phyloP scores from a whole-genome alignment of 495 filamentous ascomycete species.

The Talaromyces ruber region DNA sequence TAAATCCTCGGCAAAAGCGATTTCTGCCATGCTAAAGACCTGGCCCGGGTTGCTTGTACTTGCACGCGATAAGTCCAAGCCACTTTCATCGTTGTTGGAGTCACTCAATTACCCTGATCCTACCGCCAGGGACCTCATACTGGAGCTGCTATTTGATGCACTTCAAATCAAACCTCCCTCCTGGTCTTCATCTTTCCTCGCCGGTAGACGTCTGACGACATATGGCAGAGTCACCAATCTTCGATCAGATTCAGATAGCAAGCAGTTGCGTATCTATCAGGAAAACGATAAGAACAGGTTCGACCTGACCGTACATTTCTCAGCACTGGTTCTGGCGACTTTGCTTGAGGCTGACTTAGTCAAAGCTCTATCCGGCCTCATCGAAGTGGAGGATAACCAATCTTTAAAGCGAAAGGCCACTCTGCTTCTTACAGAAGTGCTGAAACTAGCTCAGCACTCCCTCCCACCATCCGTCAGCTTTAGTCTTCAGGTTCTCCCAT shows the following conservation, averaged over 20 bases:
- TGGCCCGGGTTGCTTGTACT: constrained; percentile 84
- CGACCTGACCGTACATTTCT: constrained; percentile 88
- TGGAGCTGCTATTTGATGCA: constrained; percentile 86
- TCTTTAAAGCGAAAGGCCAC: constrained; percentile 81
- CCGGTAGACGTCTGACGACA: constrained; percentile 84
- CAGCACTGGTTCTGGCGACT: constrained; percentile 76
- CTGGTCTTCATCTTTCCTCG: constrained; percentile 93
- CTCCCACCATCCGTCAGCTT: constrained; percentile 72
- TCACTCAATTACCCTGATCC: constrained; percentile 67
- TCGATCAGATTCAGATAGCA: constrained; percentile 51
- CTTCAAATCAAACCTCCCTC: constrained; percentile 90
- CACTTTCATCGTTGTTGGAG: constrained; percentile 71
- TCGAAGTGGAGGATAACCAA: constrained; percentile 65
- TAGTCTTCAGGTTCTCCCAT: constrained; percentile 74
- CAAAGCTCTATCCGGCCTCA: constrained; percentile 52
- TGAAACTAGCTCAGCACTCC: constrained; percentile 79
- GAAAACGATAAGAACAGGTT: constrained; percentile 64
- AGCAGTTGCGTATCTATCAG: constrained; percentile 26
- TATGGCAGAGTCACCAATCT: constrained; percentile 89
- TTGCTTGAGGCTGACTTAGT: constrained; percentile 78
- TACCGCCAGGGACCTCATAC: constrained; percentile 55
- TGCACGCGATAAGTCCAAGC: constrained; percentile 74
- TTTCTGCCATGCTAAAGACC: constrained; percentile 81
- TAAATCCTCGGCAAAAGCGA: constrained; percentile 76
- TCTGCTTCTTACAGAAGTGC: constrained; percentile 77